Base-by-base conservation (phyloP, 176 grass and related monocot genomes). In the Urochloa ruziziensis region DNA sequence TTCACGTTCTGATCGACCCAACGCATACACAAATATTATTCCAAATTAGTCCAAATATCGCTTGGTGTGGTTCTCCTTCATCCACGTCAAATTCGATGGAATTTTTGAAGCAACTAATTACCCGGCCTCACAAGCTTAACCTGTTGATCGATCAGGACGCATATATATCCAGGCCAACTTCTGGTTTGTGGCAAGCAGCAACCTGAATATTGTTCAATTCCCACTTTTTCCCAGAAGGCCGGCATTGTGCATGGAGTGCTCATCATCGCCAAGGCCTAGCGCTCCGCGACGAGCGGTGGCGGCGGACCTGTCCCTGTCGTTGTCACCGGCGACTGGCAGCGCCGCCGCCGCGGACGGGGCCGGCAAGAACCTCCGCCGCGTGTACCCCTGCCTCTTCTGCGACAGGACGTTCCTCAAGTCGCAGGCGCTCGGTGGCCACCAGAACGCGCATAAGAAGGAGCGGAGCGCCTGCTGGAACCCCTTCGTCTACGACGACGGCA, bases 331-430 rank as follows among this genome's bases (percentile, higher is more conserved):
- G 9, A 33, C 15, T 0, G 62, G 62, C 30, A 19, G 59, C n/a
- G 29, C 10, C 29, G 65, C 52, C 39, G 74, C 62, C 62, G 19
- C 29, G 40, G 5, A 15, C 6, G 62, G 23, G 7, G 46, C 30
- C 29, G 67, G 81, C 33, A 77, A 69, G 70, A 85, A 85, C 18
- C 80, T 86, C 24, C 84, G 88, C 21, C 74, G n/a, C n/a, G n/a
- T 77, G 14, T 90, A 88, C 82, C 73, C 79, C 1, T 94, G 92
- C 69, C 92, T 94, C 44, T 94, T 94, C 80, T 94, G 91, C 88
- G 79, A 91, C 88, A 94, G 81, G 85, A 88, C 79, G 53, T 94
- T 94, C 78, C 36, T 80, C 68, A 91, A 94, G 62, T 94, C 88
- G 46, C 92, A 94, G 72, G 92, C 92, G 43, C 82, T 94, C 19